Evolutionary conservation across 805 yeast species (phyloP).

Genomic region (Lipomyces mesembrius): DNA sequence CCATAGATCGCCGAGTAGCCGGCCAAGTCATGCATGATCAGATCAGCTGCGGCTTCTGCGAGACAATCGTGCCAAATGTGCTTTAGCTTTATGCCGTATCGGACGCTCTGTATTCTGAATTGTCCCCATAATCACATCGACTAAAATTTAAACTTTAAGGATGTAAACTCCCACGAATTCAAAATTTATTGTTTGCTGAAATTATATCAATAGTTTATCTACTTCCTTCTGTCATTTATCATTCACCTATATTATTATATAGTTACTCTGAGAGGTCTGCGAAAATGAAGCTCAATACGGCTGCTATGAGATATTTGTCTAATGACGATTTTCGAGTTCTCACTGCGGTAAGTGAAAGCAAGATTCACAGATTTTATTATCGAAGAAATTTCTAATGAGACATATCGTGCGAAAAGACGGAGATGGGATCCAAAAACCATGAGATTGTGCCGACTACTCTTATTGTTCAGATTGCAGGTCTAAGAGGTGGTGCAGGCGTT

Average conservation of each 20-base stretch:
- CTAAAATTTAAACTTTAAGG: not conserved
- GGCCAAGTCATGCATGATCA: not conserved
- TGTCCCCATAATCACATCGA: too few relatives aligned
- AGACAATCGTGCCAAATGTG: not conserved
- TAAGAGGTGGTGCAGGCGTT: conserved; percentile 75
- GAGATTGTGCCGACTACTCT: conserved; percentile 90
- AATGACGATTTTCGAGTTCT: conserved; percentile 88
- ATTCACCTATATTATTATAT: not conserved
- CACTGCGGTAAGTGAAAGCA: conserved; percentile 61
- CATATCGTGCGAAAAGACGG: conserved; percentile 46
- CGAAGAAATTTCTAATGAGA: not conserved
- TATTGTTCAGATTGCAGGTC: conserved; percentile 78
- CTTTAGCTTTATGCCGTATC: not conserved
- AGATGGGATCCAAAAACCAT: conserved; percentile 88
- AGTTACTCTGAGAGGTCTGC: not conserved
- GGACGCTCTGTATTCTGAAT: not conserved
- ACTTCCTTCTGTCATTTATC: not conserved
- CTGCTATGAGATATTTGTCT: conserved; percentile 91
- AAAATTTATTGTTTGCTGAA: not conserved
- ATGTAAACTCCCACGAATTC: not conserved
- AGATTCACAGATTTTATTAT: not conserved
- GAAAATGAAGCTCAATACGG: conserved; percentile 85
- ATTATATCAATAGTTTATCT: not conserved
- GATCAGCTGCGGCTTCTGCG: not conserved
- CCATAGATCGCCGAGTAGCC: too few relatives aligned